Base-by-base conservation (phyloP, 805 yeast species). In the Nakazawaea siamensis region DNA sequence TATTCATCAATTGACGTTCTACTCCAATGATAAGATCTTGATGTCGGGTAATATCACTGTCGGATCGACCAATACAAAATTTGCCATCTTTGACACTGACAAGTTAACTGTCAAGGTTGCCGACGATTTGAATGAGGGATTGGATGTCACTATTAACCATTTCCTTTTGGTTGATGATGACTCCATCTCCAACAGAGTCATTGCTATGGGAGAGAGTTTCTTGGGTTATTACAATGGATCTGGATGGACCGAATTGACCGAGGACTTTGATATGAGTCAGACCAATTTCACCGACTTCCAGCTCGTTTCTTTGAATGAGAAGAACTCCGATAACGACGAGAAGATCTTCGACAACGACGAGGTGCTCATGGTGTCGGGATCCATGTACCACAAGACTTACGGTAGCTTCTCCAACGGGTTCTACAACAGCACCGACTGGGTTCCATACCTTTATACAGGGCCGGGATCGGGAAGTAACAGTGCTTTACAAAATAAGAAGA, bases 361-460 rank as follows among this genome's bases (percentile, higher is more conserved):
- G 34, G 52, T 74, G 0, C 52, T 85, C 17, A 46, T 78, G 18
- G 68, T 79, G 2, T 58, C 81, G 3, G 95, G 95, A 24, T 43
- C 51, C 18, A 60, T 83, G 29, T 49, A 55, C 4, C 48, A 81
- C 26, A 44, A 55, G 3, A 52, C 52, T 2, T 75, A 68, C 47
- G 92, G 88, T 0, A 49, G 56, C 18, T 74, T 71, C 3, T 70
- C 76, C 26, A 64, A 75, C 18, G 90, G 88, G 0, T 55, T 72
- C 19, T 84, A 54, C 55, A 75, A 84, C 49, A 87, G 94, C 1
- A 43, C 59, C 1, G 33, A 45, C 6, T 86, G 95, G 94, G 48
- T 58, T 20, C 94, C 95, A 10, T 73, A 66, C 39, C 50, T 74
- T 2, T 69, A 70, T 40, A 57, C 81, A 1, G 54, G 66, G 0